Evolutionary conservation across 148 eudicot genomes (phyloP), one percentile per base, ranked within the genome.

Genomic region (Vaccinium darrowii): DNA sequence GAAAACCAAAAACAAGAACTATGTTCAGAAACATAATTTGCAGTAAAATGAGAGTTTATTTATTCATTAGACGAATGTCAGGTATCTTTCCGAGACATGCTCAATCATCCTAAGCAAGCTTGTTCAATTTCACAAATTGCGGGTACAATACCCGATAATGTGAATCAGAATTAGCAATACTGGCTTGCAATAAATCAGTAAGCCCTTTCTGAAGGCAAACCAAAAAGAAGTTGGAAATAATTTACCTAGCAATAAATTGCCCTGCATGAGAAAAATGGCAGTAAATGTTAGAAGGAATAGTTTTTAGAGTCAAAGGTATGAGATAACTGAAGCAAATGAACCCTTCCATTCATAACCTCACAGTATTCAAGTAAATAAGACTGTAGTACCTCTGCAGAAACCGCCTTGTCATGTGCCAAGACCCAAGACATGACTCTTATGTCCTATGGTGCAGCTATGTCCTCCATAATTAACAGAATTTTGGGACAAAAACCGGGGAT

Each of bases 241-340:
- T 19, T 80, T 90, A 95, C 98, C 98, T 94, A 98, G 88, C 95
- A 93, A 92, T 97, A 98, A 18, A 79, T 93, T 50, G 99, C 98
- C 95, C 99, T 97, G 98, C 91, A 91, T 72, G 81, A 60, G 62
- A 82, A 74, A 86, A 53, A 47, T 16, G 82, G 82, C 72, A 81
- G 83, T 5, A 27, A 12, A 12, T 12, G 15, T 77, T 51, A 77
- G 80, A 51, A 47, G 15, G 79, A 76, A 77, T 30, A 19, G 4
- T 3, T 51, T n/a, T 51, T 14, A 52, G 19, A 51, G 58, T 30
- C 12, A 51, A 51, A 77, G 33, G 16, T 69, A 69, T 27, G 16
- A 69, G 18, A 69, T 39, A 69, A 27, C 39, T 25, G 18, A 12
- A 69, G 74, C 74, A 69, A 69, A 69, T 73, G 49, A 73, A 73